A percentile compares a stretch with the other conserved stretches of the same genome.
Evolutionary conservation across 2,329 filamentous ascomycete species (phyloP).

Genomic region (Colletotrichum shisoi): DNA sequence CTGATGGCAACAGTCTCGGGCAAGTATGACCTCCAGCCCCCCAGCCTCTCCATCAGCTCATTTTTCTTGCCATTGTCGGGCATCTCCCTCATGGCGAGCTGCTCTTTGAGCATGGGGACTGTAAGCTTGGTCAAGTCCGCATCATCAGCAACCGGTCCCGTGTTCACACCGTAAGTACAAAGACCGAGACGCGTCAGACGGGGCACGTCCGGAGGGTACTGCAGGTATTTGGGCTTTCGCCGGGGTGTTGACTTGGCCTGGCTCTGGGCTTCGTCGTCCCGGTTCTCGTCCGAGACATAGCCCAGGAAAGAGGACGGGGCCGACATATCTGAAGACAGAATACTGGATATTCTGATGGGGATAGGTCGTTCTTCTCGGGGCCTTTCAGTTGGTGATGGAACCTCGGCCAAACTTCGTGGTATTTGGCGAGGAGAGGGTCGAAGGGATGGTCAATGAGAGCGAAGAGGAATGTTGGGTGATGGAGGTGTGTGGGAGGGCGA

Average conservation of each 20-base stretch:
- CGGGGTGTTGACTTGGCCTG: background rate
- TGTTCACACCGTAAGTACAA: constrained; percentile 31
- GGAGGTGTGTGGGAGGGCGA: too few species aligned
- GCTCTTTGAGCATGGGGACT: constrained; percentile 32
- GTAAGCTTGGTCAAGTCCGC: constrained; percentile 29
- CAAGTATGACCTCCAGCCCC: constrained; percentile 19
- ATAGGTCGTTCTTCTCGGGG: background rate
- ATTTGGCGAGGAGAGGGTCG: background rate
- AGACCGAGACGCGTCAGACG: constrained; percentile 26
- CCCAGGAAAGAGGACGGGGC: background rate
- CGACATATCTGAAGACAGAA: background rate
- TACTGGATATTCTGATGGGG: background rate
- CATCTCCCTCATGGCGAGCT: constrained; percentile 31
- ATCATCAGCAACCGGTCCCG: constrained; percentile 32
- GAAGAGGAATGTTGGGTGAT: background rate
- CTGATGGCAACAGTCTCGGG: constrained; percentile 13
- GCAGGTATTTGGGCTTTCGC: constrained; percentile 4
- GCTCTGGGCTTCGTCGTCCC: background rate
- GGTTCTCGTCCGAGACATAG: background rate
- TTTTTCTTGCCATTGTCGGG: constrained; percentile 18
- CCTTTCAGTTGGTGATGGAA: background rate
- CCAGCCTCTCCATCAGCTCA: constrained; percentile 25
- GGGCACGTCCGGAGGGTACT: constrained; percentile 26
- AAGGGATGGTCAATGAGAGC: background rate
- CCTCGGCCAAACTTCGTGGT: background rate